Evolutionary conservation across 2,329 filamentous ascomycete species (phyloP).

Genomic region (Colletotrichum coccodes): DNA sequence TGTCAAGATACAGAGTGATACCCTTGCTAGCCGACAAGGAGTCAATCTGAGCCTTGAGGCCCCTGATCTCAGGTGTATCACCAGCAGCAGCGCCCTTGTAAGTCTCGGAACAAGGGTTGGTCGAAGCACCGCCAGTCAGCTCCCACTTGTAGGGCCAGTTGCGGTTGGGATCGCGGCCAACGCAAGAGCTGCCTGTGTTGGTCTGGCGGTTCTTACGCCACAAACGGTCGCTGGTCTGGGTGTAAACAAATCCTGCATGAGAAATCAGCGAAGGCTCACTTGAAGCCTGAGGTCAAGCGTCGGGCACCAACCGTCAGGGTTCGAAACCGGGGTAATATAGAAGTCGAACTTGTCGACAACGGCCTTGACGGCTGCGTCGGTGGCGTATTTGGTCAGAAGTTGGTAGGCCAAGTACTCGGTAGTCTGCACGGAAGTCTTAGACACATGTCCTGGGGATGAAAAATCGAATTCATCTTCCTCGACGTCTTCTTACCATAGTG

Average conservation of each 20-base stretch:
- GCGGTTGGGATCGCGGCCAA: conserved; percentile 64
- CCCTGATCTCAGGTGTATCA: conserved; percentile 58
- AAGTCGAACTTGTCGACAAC: conserved; percentile 67
- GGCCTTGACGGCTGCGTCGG: conserved; percentile 46
- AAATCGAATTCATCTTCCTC: conserved; percentile 36
- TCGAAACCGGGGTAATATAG: conserved; percentile 60
- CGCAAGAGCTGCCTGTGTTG: conserved; percentile 45
- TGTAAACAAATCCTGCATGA: conserved; percentile 54
- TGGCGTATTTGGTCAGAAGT: conserved; percentile 51
- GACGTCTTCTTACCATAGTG: conserved; percentile 59
- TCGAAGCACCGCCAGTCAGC: conserved; percentile 54
- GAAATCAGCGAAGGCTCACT: not conserved
- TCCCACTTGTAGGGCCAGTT: conserved; percentile 64
- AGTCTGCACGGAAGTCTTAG: conserved; percentile 42
- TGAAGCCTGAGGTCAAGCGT: too few relatives aligned
- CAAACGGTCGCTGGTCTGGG: conserved; percentile 56
- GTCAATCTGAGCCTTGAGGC: conserved; percentile 56
- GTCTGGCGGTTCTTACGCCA: conserved; percentile 64
- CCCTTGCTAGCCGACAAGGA: conserved; percentile 54
- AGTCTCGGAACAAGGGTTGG: conserved; percentile 57
- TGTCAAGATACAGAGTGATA: conserved; percentile 72
- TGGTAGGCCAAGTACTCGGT: conserved; percentile 59
- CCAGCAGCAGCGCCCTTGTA: conserved; percentile 53
- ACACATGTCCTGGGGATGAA: fast-evolving
- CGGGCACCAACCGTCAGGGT: conserved; percentile 52